Percentiles rank a stretch among this genome's conserved stretches.
Evolutionary conservation across 2,329 filamentous ascomycete genomes (phyloP).

Genomic region (Alternaria postmessia): DNA sequence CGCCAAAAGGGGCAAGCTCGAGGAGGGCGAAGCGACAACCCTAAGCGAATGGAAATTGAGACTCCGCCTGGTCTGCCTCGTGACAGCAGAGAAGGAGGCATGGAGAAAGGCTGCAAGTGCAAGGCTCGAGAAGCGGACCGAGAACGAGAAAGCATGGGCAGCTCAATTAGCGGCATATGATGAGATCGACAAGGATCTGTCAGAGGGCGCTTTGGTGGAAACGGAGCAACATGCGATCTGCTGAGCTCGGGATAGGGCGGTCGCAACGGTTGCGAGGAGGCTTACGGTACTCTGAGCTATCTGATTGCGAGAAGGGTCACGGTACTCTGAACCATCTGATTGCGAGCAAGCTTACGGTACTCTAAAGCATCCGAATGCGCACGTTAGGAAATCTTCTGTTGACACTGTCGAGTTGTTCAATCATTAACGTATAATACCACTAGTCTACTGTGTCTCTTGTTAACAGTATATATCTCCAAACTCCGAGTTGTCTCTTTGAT

Average conservation of each 20-base stretch:
- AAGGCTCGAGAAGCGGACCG: not conserved
- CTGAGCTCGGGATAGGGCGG: constrained; percentile 99
- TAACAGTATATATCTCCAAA: not conserved
- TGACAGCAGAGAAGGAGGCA: not conserved
- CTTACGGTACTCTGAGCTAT: constrained; percentile 96
- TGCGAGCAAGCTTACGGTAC: constrained; percentile 99
- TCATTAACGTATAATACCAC: not conserved
- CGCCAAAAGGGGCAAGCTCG: not conserved
- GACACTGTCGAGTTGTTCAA: not conserved
- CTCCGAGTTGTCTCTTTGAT: not conserved
- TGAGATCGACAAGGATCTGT: not conserved
- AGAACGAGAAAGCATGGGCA: not conserved
- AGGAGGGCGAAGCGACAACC: not conserved
- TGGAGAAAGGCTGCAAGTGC: not conserved
- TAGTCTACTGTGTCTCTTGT: not conserved
- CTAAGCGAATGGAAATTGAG: not conserved
- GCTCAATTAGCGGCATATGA: not conserved
- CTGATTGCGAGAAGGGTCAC: constrained; percentile 97
- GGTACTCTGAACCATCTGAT: constrained; percentile 83
- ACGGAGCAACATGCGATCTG: too few relatives aligned
- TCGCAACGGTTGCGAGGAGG: constrained; percentile 98
- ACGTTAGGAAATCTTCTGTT: constrained; percentile 63
- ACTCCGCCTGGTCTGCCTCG: not conserved
- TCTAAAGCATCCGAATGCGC: constrained; percentile 94
- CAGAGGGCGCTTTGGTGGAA: not conserved